Conservation (phyloP, 495 filamentous ascomycete species). For the Glarea lozoyensis region DNA sequence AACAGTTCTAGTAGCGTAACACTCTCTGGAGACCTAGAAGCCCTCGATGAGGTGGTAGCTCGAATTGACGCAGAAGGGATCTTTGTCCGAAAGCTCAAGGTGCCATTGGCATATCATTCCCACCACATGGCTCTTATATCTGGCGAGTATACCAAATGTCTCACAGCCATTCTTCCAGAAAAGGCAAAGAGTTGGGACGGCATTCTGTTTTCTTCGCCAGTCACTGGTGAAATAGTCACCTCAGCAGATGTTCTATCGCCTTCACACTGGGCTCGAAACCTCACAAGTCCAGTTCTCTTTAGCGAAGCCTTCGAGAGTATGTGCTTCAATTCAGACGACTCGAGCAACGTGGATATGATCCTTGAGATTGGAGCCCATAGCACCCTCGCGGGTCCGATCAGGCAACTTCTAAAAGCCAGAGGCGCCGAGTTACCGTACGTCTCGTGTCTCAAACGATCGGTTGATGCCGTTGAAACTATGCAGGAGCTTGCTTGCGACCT, state of each 20-base stretch:
- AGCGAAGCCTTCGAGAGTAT: slow-evolving; percentile 22
- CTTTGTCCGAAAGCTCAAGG: slow-evolving; percentile 43
- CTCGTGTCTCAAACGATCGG: slow-evolving; percentile 7
- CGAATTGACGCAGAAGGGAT: slow-evolving; percentile 30
- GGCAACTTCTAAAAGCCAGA: slow-evolving; percentile 36
- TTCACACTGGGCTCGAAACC: slow-evolving; percentile 42
- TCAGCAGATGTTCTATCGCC: slow-evolving; percentile 11
- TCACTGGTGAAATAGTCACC: slow-evolving; percentile 22
- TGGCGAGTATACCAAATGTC: slow-evolving; percentile 23
- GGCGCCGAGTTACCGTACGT: slow-evolving; percentile 7
- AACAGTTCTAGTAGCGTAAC: slow-evolving; percentile 53
- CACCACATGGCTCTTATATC: slow-evolving; percentile 45
- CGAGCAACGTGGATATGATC: slow-evolving; percentile 23
- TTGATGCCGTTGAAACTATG: slow-evolving; percentile 22
- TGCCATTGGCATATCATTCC: slow-evolving; percentile 57
- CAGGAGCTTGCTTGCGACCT: slow-evolving; percentile 26
- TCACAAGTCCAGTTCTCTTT: slow-evolving; percentile 42
- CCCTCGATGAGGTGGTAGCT: slow-evolving; percentile 37
- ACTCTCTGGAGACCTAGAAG: slow-evolving; percentile 42
- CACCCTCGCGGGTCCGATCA: slow-evolving; percentile 50
- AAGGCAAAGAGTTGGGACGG: not conserved
- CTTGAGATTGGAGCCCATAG: slow-evolving; percentile 60
- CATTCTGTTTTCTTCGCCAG: slow-evolving; percentile 29
- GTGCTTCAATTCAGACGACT: not conserved
- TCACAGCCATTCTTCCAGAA: not conserved